A percentile compares a stretch with the other conserved stretches of the same genome.
phyloP scores from a whole-genome alignment of 2,329 filamentous ascomycete genomes.

The Diaporthe sp. region DNA sequence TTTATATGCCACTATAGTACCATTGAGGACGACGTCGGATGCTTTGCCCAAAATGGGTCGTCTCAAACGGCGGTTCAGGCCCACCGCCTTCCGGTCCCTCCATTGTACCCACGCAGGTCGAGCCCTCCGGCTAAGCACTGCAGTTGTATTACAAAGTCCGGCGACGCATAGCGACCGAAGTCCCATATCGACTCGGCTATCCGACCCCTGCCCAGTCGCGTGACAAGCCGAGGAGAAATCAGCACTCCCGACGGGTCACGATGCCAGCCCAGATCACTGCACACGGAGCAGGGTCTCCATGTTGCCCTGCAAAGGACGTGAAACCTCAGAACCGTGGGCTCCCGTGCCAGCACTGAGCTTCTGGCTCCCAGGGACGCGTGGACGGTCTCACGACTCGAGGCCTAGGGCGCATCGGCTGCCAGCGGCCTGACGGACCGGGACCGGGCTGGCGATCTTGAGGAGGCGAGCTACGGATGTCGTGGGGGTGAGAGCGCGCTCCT shows the following conservation, averaged over 20 bases:
- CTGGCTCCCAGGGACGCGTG: constrained; percentile 11
- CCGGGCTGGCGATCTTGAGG: neutral
- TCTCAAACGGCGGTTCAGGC: constrained; percentile 26
- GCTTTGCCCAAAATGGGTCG: neutral
- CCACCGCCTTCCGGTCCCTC: constrained; percentile 15
- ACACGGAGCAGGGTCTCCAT: neutral
- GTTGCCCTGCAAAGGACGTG: neutral
- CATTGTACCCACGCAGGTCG: neutral
- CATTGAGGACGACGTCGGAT: neutral
- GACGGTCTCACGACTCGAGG: neutral
- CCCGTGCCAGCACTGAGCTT: constrained; percentile 8
- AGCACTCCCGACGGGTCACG: neutral
- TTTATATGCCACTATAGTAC: constrained; percentile 10
- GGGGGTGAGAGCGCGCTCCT: neutral
- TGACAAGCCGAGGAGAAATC: neutral
- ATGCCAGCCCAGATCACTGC: neutral
- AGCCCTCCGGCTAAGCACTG: constrained; percentile 6
- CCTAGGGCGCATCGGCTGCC: constrained; percentile 2
- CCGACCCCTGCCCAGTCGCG: neutral
- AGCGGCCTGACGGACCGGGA: neutral
- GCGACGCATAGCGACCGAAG: neutral
- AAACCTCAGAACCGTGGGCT: constrained; percentile 23
- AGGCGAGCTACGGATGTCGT: constrained; percentile 1
- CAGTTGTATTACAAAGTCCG: neutral
- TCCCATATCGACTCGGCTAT: neutral